Percentiles rank a stretch among this genome's conserved stretches.
Evolutionary conservation across 768 basidiomycete genomes (phyloP).

Genomic region (Ramaria sp.): DNA sequence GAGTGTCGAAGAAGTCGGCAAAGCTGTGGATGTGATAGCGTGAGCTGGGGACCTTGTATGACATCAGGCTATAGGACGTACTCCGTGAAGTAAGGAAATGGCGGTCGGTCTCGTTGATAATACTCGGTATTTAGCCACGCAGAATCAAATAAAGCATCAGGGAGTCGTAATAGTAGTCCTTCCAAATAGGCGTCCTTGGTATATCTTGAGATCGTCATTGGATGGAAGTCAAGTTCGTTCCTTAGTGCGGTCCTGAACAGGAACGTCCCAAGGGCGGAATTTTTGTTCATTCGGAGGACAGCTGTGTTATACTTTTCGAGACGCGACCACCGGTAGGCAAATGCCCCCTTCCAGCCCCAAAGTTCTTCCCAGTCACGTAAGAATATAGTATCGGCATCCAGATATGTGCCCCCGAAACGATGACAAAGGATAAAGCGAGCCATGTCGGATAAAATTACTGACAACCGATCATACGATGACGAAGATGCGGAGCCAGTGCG

Average conservation of each 20-base stretch:
- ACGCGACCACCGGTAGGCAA: conserved; percentile 94
- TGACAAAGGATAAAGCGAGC: conserved; percentile 96
- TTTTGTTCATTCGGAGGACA: conserved; percentile 87
- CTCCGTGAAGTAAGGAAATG: conserved; percentile 90
- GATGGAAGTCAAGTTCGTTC: conserved; percentile 94
- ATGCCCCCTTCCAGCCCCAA: conserved; percentile 94
- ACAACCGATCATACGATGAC: conserved; percentile 79
- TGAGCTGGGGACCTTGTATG: conserved; percentile 1
- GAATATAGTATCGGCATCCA: conserved; percentile 94
- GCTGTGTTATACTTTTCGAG: conserved; percentile 94
- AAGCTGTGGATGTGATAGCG: conserved; percentile 40
- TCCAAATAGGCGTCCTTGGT: conserved; percentile 83
- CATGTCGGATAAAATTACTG: conserved; percentile 93
- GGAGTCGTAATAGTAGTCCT: conserved; percentile 72
- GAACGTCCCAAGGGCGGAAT: conserved; percentile 85
- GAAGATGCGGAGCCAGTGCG: conserved; percentile 85
- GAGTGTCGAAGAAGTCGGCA: conserved; percentile 81
- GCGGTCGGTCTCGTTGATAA: conserved; percentile 85
- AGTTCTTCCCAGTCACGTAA: conserved; percentile 97
- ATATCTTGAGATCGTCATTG: conserved; percentile 89
- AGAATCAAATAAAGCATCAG: conserved; percentile 93
- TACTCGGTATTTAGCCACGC: conserved; percentile 94
- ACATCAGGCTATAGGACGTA: conserved; percentile 24
- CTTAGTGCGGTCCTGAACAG: conserved; percentile 90
- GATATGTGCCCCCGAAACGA: conserved; percentile 91